Base-by-base conservation (phyloP, 2,329 filamentous ascomycete species). In the Calonectria naviculata region DNA sequence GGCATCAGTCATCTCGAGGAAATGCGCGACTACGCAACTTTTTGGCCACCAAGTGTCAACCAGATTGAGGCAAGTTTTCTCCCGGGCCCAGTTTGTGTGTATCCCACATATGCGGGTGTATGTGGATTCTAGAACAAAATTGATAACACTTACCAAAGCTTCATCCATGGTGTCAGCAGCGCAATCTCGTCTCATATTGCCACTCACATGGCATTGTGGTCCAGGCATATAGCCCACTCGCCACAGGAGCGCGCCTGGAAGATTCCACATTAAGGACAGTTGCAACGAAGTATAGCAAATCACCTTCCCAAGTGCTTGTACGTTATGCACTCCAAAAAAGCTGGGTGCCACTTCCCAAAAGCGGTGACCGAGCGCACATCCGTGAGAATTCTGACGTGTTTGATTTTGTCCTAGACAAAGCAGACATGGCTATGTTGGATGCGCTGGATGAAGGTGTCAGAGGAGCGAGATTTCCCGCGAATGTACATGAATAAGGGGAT, bases 201-300 rank as follows among this genome's bases (percentile, higher is more conserved):
- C 93, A 94, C 87, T 92, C 94, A 84, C 87, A 95, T 81, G 92
- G 91, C 80, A 95, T 97, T 85, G 60, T 81, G 28, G 58, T 85
- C n/a, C 76, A 84, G 72, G 84, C 84, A 8, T 85, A 84, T 62
- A 83, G 83, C 21, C 84, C 84, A 1, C 78, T 85, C 41, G 81
- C 76, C 1, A 78, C 79, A 29, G 83, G 82, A 3, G 62, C 78
- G 26, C 78, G 79, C 26, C 70, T 81, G 6, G 83, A 90, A 28
- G 90, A 94, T 76, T 82, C 87, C 67, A 89, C 87, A 0, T 82
- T 95, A 6, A 83, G 86, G 7, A 80, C 80, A 1, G 83, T 94
- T 34, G 89, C 90, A 3, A 80, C 88, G 75, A 91, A 90, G 78
- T 88, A 93, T 79, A 83, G 82, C 44, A 92, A 89, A 79, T 87